Evolutionary conservation across 1,284 basidiomycete genomes (phyloP).

Genomic region (Malassezia pachydermatis): DNA sequence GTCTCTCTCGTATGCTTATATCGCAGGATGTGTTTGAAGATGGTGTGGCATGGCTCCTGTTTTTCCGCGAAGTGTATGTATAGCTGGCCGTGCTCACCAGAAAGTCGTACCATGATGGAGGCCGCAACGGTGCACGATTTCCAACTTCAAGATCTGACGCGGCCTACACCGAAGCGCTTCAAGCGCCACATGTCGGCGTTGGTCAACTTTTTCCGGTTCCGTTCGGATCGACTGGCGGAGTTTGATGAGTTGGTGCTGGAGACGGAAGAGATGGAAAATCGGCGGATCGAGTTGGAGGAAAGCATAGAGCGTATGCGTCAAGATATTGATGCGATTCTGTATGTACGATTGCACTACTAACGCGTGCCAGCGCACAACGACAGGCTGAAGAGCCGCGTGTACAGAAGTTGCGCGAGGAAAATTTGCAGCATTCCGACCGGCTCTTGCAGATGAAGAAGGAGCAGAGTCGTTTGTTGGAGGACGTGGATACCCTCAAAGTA

Average conservation of each 20-base stretch:
- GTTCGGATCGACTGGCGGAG: conserved; percentile 49
- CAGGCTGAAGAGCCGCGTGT: conserved; percentile 57
- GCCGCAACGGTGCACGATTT: conserved; percentile 40
- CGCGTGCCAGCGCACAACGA: no score
- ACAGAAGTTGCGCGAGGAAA: conserved; percentile 60
- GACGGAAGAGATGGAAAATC: conserved; percentile 57
- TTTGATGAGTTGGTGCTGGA: conserved; percentile 58
- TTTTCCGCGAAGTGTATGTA: conserved; percentile 34
- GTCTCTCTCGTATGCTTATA: no score
- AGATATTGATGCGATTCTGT: conserved; percentile 45
- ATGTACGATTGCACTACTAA: no score
- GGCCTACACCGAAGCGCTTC: conserved; percentile 41
- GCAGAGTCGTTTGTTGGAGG: conserved; percentile 27
- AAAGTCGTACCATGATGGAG: conserved; percentile 38
- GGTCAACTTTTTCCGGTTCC: conserved; percentile 46
- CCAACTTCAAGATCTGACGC: conserved; percentile 38
- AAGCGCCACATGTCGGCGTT: conserved; percentile 42
- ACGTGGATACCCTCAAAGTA: conserved; percentile 29
- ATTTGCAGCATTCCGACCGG: conserved; percentile 69
- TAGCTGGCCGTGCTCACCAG: not conserved
- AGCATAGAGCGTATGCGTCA: conserved; percentile 55
- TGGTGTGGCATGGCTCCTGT: conserved; percentile 34
- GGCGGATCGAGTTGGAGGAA: conserved; percentile 53
- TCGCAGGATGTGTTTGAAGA: conserved; percentile 35
- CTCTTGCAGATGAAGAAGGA: conserved; percentile 49